phyloP scores from a whole-genome alignment of 202 grass and related monocot genomes.

The Carex sylvatica region DNA sequence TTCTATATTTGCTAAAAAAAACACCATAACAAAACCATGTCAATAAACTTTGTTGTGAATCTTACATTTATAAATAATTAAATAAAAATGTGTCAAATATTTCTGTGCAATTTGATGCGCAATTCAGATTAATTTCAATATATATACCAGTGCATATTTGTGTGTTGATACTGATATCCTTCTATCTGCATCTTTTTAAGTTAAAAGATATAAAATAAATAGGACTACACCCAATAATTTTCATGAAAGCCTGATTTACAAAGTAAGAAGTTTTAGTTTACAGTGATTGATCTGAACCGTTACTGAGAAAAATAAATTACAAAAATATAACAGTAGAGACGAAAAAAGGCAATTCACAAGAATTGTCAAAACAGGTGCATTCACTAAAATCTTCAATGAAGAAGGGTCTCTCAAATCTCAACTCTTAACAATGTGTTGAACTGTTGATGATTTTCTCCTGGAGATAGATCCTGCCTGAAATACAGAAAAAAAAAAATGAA shows the following conservation, averaged over 20 bases:
- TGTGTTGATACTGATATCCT: not conserved
- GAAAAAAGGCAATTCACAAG: not conserved
- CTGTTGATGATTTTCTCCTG: constrained; percentile 23
- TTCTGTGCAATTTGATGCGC: not conserved
- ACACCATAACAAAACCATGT: too few species aligned
- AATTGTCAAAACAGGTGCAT: constrained; percentile 4
- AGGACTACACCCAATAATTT: not conserved
- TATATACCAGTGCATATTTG: not conserved
- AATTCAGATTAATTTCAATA: not conserved
- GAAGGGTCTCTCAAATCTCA: not conserved
- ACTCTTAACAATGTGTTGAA: constrained; percentile 10
- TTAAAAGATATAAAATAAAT: not conserved
- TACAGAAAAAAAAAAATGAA: not conserved
- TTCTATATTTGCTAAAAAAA: too few species aligned
- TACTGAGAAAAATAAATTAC: not conserved
- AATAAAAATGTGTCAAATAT: not conserved
- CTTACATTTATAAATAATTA: not conserved
- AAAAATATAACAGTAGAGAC: not conserved
- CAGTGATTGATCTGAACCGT: not conserved
- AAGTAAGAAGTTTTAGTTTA: not conserved
- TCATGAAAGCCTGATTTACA: constrained; percentile 22
- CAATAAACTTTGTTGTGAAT: too few species aligned
- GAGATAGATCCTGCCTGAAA: constrained; percentile 35
- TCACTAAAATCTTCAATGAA: not conserved
- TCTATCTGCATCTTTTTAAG: not conserved